phyloP scores from a whole-genome alignment of 768 basidiomycete species.

The Podaxis sp. region DNA sequence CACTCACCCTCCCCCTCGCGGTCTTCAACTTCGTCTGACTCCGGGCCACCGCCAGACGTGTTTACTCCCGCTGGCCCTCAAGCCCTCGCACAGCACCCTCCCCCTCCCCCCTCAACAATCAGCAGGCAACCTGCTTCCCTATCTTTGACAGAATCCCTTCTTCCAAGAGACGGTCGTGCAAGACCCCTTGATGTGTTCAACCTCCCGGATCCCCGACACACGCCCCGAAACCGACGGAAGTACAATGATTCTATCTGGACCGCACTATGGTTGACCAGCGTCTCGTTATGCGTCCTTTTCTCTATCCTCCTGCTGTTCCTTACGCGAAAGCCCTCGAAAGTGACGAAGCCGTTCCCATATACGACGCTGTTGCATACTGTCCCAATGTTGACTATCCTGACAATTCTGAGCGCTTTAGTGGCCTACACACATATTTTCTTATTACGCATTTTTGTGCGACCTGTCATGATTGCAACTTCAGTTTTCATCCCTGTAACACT shows the following conservation, averaged over 20 bases:
- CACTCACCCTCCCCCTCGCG: conserved; percentile 39
- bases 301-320: conserved; percentile 67
- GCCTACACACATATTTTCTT: conserved; percentile 78
- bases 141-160: conserved; percentile 75
- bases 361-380: conserved; percentile 75
- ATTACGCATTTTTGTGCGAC: conserved; percentile 78
- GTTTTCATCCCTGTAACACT: conserved; percentile 75
- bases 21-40: conserved; percentile 43
- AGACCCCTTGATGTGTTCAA: conserved; percentile 72
- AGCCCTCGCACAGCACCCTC: conserved; percentile 33
- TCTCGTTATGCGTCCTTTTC: conserved; percentile 61
- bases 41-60: conserved; percentile 44
- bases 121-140: conserved; percentile 47
- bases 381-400: conserved; percentile 72
- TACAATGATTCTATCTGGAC: conserved; percentile 78
- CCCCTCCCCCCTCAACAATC: conserved; percentile 42
- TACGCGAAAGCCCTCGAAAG: conserved; percentile 41
- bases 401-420: conserved; percentile 64
- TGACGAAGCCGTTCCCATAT: conserved; percentile 52
- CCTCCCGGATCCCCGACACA: conserved; percentile 73
- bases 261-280: conserved; percentile 58
- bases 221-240: conserved; percentile 63
- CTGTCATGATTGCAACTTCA: conserved; percentile 77
- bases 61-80: conserved; percentile 31
- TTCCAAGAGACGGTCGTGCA: conserved; percentile 68